Evolutionary conservation across 768 basidiomycete species (phyloP), one percentile per base, ranked within the genome.

Genomic region (Xerocomellus chrysenteron): DNA sequence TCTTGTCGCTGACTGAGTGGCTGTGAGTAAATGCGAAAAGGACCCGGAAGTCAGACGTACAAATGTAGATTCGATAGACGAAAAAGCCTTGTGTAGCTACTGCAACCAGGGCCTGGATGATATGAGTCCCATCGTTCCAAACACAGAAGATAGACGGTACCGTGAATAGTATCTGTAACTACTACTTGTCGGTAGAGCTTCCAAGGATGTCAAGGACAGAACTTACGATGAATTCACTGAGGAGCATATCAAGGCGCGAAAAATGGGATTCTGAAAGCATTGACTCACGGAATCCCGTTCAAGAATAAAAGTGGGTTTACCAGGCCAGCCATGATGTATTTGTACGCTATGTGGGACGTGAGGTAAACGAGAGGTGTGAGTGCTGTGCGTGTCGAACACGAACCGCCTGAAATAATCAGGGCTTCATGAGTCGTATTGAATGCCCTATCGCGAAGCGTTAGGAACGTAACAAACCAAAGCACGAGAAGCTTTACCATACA

Each of bases 211-310:
- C 13, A 26, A 5, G 2, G 26, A 42, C 6, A 8, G 5, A 21
- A 44, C 62, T 53, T 41, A 63, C 63, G 0, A 54, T 0, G 4
- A 61, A 21, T 3, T 63, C 63, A 0, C 62, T 63, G 14, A 14
- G 7, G 24, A 45, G 45, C n/a, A 3, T 1, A 11, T 47, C 21
- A 21, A 30, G 9, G 37, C 3, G 1, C 16, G 21, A 40, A 14
- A 13, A 11, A 32, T 3, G 8, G 5, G 2, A 32, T 21, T 45
- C 7, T 24, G n/a, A 37, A 12, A 16, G 3, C 0, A 28, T 45
- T 4, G 5, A 61, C 63, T 53, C 32, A 65, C 55, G 49, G 47
- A 45, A 12, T 10, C 4, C n/a, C 30, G 0, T 3, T 2, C 11
- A 21, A 1, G 5, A 17, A 3, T 19, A 49, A 32, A 1, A 14